These are phyloP conservation scores for Globisporangium cylindrosporum DNA, from an alignment of 352 stramenopile species.

Conservation along the genomic window DNA sequence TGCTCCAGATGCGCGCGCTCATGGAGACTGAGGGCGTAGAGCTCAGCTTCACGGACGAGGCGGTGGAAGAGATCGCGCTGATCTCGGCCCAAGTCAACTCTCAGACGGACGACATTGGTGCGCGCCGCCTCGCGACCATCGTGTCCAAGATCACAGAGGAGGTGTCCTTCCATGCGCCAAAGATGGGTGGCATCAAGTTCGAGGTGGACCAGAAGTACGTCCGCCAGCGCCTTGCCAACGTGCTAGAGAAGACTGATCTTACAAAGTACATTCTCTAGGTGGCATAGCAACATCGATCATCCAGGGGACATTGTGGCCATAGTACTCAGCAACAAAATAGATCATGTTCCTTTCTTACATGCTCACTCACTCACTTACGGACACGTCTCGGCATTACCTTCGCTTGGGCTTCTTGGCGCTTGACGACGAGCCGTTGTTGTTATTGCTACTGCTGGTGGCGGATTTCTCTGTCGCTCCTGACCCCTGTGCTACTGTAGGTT, in stretches of 20 bases:
- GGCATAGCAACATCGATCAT: neutral
- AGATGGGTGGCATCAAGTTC: conserved; percentile 83
- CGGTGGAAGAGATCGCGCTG: conserved; percentile 95
- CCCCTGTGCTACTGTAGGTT: conserved; percentile 8
- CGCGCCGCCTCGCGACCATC: conserved; percentile 94
- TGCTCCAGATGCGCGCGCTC: conserved; percentile 95
- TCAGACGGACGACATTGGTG: conserved; percentile 98
- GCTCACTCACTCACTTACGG: neutral
- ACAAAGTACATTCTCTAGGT: conserved; percentile 97
- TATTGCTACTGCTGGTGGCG: neutral
- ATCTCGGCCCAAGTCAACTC: conserved; percentile 94
- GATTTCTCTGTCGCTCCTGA: conserved; percentile 15
- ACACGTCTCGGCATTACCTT: conserved; percentile 12
- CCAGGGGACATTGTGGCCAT: neutral
- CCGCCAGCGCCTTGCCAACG: conserved; percentile 89
- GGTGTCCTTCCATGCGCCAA: conserved; percentile 96
- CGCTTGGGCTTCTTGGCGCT: conserved; percentile 28
- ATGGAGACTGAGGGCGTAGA: conserved; percentile 95
- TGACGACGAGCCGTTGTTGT: neutral
- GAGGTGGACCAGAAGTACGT: conserved; percentile 93
- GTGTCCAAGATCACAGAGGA: conserved; percentile 98
- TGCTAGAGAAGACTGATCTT: conserved; percentile 93
- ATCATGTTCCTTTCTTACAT: conserved; percentile 1
- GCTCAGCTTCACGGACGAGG: conserved; percentile 94
- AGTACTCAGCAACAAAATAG: neutral